Evolutionary conservation across 2,329 filamentous ascomycete species (phyloP), one percentile per base, ranked within the genome.

Genomic region (Stylonectria norvegica): DNA sequence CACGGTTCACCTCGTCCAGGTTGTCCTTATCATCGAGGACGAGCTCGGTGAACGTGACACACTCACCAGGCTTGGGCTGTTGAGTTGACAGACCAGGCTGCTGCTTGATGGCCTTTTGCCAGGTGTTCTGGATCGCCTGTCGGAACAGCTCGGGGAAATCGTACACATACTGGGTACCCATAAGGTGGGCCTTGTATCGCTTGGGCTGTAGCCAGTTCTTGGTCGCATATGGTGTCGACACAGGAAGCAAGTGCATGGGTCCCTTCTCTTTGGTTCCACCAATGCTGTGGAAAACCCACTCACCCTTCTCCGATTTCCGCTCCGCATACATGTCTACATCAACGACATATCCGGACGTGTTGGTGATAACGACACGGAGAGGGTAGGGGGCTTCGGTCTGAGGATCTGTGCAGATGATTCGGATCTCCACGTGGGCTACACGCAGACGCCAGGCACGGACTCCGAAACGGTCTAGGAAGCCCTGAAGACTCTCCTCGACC

Each of bases 121-220:
- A 98, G 69, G 81, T 86, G 76, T 96, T 96, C 73, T 96, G 89
- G 62, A 95, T 89, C 31, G 93, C 89, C 70, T 97, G 93, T 61
- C 93, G 83, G 86, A 98, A 98, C 34, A 98, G 83, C 76, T 98
- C 93, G 20, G 93, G 93, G 85, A 98, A 98, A 69, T 98, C 93
- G 66, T 98, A 98, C 39, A 97, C 93, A 64, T 96, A 98, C 70
- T 98, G 93, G 19, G 93, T 98, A 50, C 93, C 93, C 90, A 98
- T 96, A 48, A 97, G 75, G 65, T 98, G 93, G 54, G 93, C 93
- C 84, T 95, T 96, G 83, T 98, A 97, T 57, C 93, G 83, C 83
- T 97, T 97, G 48, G 93, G 93, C 72, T 98, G 93, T 46, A 98
- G 79, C 76, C 90, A 95, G 69, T 96, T 94, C 82, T 98, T 98